Evolutionary conservation across 768 basidiomycete genomes (phyloP).

Genomic region (Obba rivulosa): DNA sequence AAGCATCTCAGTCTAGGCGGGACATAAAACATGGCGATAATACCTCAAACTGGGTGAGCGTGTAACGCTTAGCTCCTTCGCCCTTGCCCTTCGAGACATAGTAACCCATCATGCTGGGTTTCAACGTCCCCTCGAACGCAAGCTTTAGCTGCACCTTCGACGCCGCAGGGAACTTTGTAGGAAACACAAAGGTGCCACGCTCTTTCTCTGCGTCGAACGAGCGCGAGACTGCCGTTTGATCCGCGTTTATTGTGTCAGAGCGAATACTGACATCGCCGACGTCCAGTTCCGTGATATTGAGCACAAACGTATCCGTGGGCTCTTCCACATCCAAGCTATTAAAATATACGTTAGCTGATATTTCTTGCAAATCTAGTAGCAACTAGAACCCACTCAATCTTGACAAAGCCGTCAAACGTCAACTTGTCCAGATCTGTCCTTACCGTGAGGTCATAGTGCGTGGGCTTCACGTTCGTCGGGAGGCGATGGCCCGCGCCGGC

Average conservation of each 20-base stretch:
- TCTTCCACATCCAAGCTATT: conserved; percentile 57
- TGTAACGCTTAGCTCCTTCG: conserved; percentile 60
- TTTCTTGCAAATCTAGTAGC: no score
- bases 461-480: conserved; percentile 60
- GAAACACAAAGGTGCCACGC: conserved; percentile 57
- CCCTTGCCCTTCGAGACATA: conserved; percentile 64
- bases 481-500: conserved; percentile 40
- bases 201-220: conserved; percentile 58
- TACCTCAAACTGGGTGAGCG: conserved; percentile 88
- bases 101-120: conserved; percentile 75
- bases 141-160: conserved; percentile 68
- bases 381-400: conserved; percentile 49
- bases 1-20: neutral
- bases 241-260: conserved; percentile 46
- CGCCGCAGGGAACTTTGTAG: conserved; percentile 53
- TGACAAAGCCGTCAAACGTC: conserved; percentile 72
- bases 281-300: conserved; percentile 60
- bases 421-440: conserved; percentile 78
- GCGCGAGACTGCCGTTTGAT: conserved; percentile 40
- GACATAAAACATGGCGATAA: neutral
- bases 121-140: conserved; percentile 62
- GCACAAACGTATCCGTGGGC: conserved; percentile 54
- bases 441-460: conserved; percentile 74
- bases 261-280: conserved; percentile 50
- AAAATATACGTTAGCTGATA: neutral